phyloP scores from a whole-genome alignment of 2,329 filamentous ascomycete species.

The Cordyceps javanica region DNA sequence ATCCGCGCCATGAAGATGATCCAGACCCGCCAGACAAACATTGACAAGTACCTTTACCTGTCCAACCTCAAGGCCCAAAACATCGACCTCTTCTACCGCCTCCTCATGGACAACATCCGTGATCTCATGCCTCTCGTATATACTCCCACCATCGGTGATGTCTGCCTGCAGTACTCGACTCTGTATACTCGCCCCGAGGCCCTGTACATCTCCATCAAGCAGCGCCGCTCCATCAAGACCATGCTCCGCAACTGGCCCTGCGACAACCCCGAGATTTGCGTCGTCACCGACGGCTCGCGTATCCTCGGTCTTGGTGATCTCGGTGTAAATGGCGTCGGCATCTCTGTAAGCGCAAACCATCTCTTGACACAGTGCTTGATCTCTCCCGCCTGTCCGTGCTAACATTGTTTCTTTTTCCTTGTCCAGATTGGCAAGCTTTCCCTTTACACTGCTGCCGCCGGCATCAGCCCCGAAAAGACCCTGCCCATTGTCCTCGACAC shows the following conservation, averaged over 20 bases:
- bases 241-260: constrained; percentile 94
- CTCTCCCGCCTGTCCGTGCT: constrained; percentile 18
- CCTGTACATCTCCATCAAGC: constrained; percentile 92
- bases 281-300: constrained; percentile 92
- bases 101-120: constrained; percentile 69
- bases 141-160: constrained; percentile 88
- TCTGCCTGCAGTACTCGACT: constrained; percentile 92
- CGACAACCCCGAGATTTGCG: constrained; percentile 84
- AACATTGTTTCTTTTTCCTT: no score
- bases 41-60: constrained; percentile 82
- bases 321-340: constrained; percentile 95
- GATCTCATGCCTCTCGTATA: constrained; percentile 81
- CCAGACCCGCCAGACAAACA: constrained; percentile 57
- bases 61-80: constrained; percentile 70
- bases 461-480: constrained; percentile 84
- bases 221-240: constrained; percentile 80
- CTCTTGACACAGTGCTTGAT: no score
- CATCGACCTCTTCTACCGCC: constrained; percentile 74
- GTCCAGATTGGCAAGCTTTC: constrained; percentile 88
- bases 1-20: constrained; percentile 69
- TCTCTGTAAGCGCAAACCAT: constrained; percentile 59
- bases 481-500: constrained; percentile 63
- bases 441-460: constrained; percentile 91
- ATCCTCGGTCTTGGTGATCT: constrained; percentile 90
- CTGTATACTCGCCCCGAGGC: constrained; percentile 93